These are phyloP conservation scores for Zygosaccharomyces siamensis DNA, from an alignment of 805 yeast genomes.

Conservation along the genomic window DNA sequence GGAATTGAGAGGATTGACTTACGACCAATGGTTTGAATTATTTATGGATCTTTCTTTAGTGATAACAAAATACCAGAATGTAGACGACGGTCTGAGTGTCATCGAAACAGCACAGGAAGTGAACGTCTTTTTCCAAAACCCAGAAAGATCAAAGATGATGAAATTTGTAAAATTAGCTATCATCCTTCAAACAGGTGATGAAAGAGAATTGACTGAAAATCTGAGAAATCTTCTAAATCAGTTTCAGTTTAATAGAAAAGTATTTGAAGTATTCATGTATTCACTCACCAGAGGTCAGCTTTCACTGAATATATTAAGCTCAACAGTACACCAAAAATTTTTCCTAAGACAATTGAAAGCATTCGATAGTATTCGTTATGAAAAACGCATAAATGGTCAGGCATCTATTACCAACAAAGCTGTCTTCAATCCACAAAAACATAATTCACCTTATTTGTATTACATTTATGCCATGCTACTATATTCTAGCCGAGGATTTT, in stretches of 20 bases:
- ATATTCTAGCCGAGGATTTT: constrained; percentile 75
- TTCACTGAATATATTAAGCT: constrained; percentile 58
- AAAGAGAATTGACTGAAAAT: constrained; percentile 48
- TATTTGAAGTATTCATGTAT: constrained; percentile 60
- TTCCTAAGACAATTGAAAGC: constrained; percentile 87
- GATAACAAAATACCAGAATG: constrained; percentile 53
- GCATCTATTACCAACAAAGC: constrained; percentile 61
- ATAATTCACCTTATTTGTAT: constrained; percentile 61
- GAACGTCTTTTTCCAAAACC: constrained; percentile 69
- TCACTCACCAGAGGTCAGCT: constrained; percentile 54
- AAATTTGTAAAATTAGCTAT: constrained; percentile 66
- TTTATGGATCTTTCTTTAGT: constrained; percentile 75
- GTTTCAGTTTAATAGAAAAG: constrained; percentile 70
- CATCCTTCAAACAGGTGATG: constrained; percentile 46
- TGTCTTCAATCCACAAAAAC: constrained; percentile 39
- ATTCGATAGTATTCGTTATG: constrained; percentile 60
- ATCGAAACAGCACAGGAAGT: constrained; percentile 72
- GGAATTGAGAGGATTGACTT: constrained; percentile 68
- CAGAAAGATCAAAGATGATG: constrained; percentile 53
- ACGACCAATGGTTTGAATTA: constrained; percentile 79
- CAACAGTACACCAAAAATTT: constrained; percentile 83
- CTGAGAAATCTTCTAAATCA: constrained; percentile 60
- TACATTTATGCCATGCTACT: constrained; percentile 76
- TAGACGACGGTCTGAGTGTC: constrained; percentile 62
- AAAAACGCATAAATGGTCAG: constrained; percentile 64